A percentile compares a stretch with the other conserved stretches of the same genome.
Conservation (phyloP, 352 stramenopile genomes). For the Peronosclerospora sorghi region DNA sequence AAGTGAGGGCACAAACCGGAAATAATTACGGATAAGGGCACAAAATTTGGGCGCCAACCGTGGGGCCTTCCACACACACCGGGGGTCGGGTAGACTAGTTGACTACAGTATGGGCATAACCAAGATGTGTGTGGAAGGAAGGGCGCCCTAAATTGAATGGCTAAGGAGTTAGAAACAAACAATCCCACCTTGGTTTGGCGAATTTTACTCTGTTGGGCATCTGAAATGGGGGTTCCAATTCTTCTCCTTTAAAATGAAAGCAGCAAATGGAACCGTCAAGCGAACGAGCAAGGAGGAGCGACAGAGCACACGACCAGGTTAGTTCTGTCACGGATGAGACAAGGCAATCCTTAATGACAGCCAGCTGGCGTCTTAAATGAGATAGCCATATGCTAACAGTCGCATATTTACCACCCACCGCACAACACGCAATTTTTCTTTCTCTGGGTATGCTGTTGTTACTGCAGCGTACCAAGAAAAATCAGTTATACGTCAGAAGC, state of each 20-base stretch:
- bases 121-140: too few species aligned
- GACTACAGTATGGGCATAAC: too few species aligned
- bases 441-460: slow-evolving; percentile 38
- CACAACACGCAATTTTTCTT: slow-evolving; percentile 79
- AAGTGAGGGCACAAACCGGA: too few species aligned
- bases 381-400: slow-evolving; percentile 81
- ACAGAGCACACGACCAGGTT: slow-evolving; percentile 46
- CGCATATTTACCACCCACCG: slow-evolving; percentile 66
- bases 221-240: slow-evolving; percentile 57
- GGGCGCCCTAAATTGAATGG: background rate
- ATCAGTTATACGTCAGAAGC: too few species aligned
- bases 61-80: too few species aligned
- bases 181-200: slow-evolving; percentile 54
- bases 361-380: too few species aligned
- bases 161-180: background rate
- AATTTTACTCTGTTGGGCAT: slow-evolving; percentile 65
- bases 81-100: too few species aligned
- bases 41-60: too few species aligned
- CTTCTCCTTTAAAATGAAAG: too few species aligned
- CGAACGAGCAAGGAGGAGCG: too few species aligned
- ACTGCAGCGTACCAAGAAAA: slow-evolving; percentile 22
- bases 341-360: slow-evolving; percentile 81
- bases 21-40: too few species aligned
- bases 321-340: slow-evolving; percentile 74
- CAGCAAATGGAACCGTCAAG: too few species aligned